Evolutionary conservation across 1,284 basidiomycete genomes (phyloP), one percentile per base, ranked within the genome.

Genomic region (Sporisorium iseilematis-ciliati): DNA sequence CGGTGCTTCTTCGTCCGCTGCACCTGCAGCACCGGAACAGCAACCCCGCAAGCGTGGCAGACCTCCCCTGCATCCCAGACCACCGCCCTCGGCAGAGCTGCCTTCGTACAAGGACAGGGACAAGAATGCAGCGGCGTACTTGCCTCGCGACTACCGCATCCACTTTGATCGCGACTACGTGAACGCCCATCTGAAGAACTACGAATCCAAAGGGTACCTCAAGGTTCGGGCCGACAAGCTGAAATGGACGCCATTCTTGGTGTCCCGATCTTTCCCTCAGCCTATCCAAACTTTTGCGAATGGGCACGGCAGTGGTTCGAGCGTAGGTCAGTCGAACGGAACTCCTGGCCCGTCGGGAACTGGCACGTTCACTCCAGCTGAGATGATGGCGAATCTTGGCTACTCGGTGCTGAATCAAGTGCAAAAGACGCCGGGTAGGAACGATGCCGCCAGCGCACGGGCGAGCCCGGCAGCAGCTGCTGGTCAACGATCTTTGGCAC

Each of bases 241-340:
- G 69, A 94, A 94, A 82, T 99, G 97, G 93, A 95, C 92, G 70
- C 96, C 96, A 6, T 98, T 97, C 87, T 87, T 97, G 43, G 86
- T 95, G 41, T 88, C 91, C 7, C 87, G 91, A 68, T 88, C 81
- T 1, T 79, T 81, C 49, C 78, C 71, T 2, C 75, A 75, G 54
- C 71, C 67, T 2, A 60, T 74, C 11, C 21, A 41, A 6, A 29
- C 61, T 23, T 25, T 54, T 1, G 50, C 48, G n/a, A 58, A 65
- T 40, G 56, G 50, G 7, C 60, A 58, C 10, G 43, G 56, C 18
- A 20, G 23, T 10, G 45, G 40, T 5, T 58, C 50, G 29, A 42
- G 29, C n/a, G 33, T 25, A 20, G 57, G 52, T 20, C 56, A 53
- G 18, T 49, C 59, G 25, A 63, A 75, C 21, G 63, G 64, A 16